Percentiles rank a stretch among this genome's conserved stretches.
Evolutionary conservation across 257 asterid species (phyloP).

Genomic region (Nicotiana knightiana): DNA sequence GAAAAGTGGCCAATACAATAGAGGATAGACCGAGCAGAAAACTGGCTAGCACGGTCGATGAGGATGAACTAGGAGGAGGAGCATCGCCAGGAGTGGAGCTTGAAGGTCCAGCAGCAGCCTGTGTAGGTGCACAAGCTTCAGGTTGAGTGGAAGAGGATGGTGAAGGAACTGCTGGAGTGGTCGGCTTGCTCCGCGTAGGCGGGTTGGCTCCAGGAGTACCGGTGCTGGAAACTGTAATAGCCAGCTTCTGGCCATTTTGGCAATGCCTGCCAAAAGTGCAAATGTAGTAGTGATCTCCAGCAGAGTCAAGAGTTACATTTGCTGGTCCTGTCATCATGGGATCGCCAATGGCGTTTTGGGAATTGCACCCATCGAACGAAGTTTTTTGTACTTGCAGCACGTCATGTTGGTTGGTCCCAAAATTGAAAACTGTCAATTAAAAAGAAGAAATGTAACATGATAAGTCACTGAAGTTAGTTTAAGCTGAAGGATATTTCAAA

Average conservation of each 20-base stretch:
- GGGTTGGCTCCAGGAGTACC: conserved; percentile 13
- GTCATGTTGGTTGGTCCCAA: conserved; percentile 30
- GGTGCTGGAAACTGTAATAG: conserved; percentile 22
- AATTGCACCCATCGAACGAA: conserved; percentile 34
- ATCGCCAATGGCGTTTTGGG: conserved; percentile 23
- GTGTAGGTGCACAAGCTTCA: neutral
- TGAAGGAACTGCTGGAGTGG: neutral
- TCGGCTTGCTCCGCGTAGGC: conserved; percentile 8
- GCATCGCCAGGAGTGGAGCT: neutral
- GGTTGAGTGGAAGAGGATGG: neutral
- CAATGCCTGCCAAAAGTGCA: conserved; percentile 44
- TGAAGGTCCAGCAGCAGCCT: neutral
- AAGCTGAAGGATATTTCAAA: neutral
- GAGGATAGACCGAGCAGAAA: neutral
- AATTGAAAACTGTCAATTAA: conserved; percentile 29
- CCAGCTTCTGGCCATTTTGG: conserved; percentile 30
- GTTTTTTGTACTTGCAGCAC: conserved; percentile 32
- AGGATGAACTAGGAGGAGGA: neutral
- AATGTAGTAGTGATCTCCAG: conserved; percentile 39
- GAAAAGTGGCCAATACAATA: neutral
- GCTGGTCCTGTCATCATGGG: conserved; percentile 28
- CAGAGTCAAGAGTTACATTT: conserved; percentile 31
- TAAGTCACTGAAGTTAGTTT: neutral
- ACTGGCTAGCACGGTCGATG: neutral
- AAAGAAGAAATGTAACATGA: neutral